Evolutionary conservation across 1,139 yeast species (phyloP).

Genomic region (Pichia kudriavzevii): DNA sequence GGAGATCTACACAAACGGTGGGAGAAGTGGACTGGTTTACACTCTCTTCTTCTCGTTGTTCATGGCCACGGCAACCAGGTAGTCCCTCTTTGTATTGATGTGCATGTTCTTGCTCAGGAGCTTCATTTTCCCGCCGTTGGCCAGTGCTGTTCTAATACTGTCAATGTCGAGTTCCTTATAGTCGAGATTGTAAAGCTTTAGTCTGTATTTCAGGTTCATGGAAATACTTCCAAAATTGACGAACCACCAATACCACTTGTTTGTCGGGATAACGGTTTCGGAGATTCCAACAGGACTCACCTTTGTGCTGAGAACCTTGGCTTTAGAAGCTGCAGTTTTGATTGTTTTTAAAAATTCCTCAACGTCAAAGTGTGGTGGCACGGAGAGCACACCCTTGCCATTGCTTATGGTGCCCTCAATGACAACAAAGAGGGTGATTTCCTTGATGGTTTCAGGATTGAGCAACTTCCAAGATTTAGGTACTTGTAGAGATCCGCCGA

Average conservation of each 20-base stretch:
- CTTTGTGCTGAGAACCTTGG: constrained; percentile 38
- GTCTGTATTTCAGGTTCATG: constrained; percentile 25
- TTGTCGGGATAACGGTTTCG: constrained; percentile 23
- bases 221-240: constrained; percentile 18
- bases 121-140: constrained; percentile 26
- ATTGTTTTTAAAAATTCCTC: constrained; percentile 10
- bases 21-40: too few species aligned
- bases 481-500: constrained; percentile 17
- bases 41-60: too few species aligned
- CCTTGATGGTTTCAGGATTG: constrained; percentile 2
- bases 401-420: constrained; percentile 69
- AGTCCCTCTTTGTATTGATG: constrained; percentile 27
- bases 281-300: constrained; percentile 17
- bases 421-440: constrained; percentile 40
- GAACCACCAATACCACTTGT: constrained; percentile 15
- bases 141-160: background rate
- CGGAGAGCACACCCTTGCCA: constrained; percentile 30
- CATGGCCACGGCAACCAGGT: constrained; percentile 23
- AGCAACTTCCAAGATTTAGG: background rate
- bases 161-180: background rate
- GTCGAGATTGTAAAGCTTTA: constrained; percentile 16
- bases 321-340: constrained; percentile 21
- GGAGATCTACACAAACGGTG: too few species aligned
- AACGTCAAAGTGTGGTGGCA: constrained; percentile 19
- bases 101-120: constrained; percentile 30